A percentile compares a stretch with the other conserved stretches of the same genome.
Conservation (phyloP, 441 rosid species). For the Mallotus repandus region DNA sequence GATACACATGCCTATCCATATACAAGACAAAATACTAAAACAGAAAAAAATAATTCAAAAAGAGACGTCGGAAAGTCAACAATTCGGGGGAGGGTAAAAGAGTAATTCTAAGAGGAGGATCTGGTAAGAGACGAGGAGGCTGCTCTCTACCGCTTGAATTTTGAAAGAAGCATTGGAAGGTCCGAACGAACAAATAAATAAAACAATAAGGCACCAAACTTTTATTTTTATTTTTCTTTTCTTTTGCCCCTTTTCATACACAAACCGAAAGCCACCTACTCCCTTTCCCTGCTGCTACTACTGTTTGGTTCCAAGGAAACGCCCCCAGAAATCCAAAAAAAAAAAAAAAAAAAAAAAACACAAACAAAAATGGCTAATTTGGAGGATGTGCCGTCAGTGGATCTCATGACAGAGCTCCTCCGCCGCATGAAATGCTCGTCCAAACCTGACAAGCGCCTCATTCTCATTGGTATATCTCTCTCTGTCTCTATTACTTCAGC, state of each 20-base stretch:
- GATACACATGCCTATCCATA: too few species aligned
- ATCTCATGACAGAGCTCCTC: conserved; percentile 90
- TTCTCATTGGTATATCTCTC: conserved; percentile 62
- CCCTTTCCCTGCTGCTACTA: too few species aligned
- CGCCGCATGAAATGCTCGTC: conserved; percentile 91
- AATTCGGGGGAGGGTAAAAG: not conserved
- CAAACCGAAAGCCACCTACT: too few species aligned
- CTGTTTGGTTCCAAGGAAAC: too few species aligned
- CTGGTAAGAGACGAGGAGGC: not conserved
- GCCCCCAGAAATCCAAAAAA: too few species aligned
- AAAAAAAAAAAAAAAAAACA: not conserved
- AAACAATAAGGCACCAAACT: not conserved
- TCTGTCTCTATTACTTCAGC: not conserved
- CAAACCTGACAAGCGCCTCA: conserved; percentile 90
- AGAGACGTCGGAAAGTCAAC: not conserved
- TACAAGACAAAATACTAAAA: too few species aligned
- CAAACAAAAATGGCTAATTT: conserved; percentile 64
- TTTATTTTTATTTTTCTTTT: not conserved
- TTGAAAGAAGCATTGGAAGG: conserved; percentile 37
- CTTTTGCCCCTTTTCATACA: not conserved
- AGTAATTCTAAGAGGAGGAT: not conserved
- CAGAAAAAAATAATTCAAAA: not conserved
- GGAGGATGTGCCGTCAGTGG: conserved; percentile 74
- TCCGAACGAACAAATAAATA: conserved; percentile 17
- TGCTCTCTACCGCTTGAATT: conserved; percentile 12